phyloP scores from a whole-genome alignment of 208 protist genomes.

The Vickermania ingenoplastis region DNA sequence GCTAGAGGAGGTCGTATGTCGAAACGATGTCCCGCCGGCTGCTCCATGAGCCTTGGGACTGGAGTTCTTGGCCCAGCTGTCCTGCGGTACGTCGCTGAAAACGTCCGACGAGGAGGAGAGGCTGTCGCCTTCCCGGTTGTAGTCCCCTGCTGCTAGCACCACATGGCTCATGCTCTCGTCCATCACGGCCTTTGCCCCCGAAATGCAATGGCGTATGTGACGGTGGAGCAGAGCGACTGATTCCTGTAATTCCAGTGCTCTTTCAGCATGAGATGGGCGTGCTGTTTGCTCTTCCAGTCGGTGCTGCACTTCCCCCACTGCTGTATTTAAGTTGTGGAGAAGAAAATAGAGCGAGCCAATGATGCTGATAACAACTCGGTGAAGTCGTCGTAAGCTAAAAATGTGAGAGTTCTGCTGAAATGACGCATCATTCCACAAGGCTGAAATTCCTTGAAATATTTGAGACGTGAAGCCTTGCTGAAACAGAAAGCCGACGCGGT shows the following conservation, averaged over 20 bases:
- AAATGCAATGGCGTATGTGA: neutral
- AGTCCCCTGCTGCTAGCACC: neutral
- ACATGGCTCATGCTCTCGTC: neutral
- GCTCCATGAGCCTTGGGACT: too few species aligned
- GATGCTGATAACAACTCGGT: neutral
- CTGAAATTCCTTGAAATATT: neutral
- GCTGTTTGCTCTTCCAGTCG: neutral
- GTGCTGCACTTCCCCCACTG: neutral
- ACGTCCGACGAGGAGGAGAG: neutral
- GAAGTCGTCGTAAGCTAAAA: neutral
- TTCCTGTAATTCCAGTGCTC: neutral
- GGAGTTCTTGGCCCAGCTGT: too few species aligned
- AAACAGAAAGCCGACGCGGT: neutral
- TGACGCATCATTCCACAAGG: neutral
- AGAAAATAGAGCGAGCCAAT: neutral
- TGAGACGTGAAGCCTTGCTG: neutral
- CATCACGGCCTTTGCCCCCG: neutral
- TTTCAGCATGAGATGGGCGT: neutral
- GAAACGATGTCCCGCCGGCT: neutral
- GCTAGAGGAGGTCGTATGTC: neutral
- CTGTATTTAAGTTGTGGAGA: neutral
- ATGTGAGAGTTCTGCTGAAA: neutral
- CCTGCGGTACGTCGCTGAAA: neutral
- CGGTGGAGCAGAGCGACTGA: neutral
- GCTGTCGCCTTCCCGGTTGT: neutral